phyloP scores from a whole-genome alignment of 441 rosid genomes.

The Aquilaria agallochum region DNA sequence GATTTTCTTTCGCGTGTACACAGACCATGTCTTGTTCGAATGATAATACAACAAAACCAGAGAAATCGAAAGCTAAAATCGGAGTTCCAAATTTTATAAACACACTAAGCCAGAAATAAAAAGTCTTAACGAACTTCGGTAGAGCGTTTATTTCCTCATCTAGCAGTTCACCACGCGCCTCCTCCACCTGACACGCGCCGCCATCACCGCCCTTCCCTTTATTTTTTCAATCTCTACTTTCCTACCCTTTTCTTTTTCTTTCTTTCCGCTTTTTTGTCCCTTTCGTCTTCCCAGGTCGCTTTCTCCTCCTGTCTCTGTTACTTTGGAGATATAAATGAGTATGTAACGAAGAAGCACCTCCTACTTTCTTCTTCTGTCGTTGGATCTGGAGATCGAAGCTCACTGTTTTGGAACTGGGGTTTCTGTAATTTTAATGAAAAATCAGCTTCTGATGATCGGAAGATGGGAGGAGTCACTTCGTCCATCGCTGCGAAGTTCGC shows the following conservation, averaged over 20 bases:
- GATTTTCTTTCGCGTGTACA: no score
- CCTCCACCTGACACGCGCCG: not conserved
- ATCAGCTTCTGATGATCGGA: slow-evolving; percentile 34
- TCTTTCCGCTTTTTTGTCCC: not conserved
- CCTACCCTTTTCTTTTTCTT: not conserved
- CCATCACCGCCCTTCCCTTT: slow-evolving; percentile 4
- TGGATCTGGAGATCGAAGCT: not conserved
- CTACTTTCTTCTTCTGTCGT: not conserved
- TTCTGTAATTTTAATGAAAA: slow-evolving; percentile 31
- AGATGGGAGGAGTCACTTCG: slow-evolving; percentile 78
- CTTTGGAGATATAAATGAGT: not conserved
- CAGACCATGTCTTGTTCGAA: no score
- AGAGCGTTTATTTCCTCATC: no score
- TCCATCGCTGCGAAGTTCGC: slow-evolving; percentile 79
- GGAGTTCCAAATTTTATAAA: no score
- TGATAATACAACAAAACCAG: no score
- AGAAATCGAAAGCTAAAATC: no score
- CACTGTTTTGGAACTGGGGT: slow-evolving; percentile 4
- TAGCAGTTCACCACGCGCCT: no score
- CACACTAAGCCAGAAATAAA: no score
- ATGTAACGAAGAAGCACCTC: not conserved
- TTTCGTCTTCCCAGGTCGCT: not conserved
- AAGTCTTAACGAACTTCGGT: no score
- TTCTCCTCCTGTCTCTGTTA: slow-evolving; percentile 1
- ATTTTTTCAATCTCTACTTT: not conserved